Conservation (phyloP, 2,329 filamentous ascomycete species). For the Corynespora cassiicola region DNA sequence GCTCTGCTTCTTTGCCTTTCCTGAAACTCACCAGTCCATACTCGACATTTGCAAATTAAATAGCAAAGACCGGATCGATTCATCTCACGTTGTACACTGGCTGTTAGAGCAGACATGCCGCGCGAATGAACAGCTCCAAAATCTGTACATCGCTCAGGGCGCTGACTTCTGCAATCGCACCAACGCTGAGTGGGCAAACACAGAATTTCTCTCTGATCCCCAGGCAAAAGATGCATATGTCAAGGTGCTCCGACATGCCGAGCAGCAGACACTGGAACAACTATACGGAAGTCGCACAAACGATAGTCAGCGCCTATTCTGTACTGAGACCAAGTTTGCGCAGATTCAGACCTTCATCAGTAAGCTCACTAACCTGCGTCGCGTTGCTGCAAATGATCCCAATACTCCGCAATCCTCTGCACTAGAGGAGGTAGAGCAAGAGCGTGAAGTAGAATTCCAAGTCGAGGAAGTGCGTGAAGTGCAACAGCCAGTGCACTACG, state of each 20-base stretch:
- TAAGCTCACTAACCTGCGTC: constrained; percentile 47
- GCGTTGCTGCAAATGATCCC: constrained; percentile 18
- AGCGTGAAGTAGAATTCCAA: constrained; percentile 65
- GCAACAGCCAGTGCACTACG: constrained; percentile 52
- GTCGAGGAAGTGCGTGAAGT: constrained; percentile 62
- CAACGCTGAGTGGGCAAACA: constrained; percentile 53
- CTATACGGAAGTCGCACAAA: constrained; percentile 54
- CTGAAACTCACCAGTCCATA: constrained; percentile 67
- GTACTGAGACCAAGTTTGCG: constrained; percentile 36
- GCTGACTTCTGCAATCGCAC: constrained; percentile 65
- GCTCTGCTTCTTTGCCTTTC: constrained; percentile 59
- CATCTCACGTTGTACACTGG: constrained; percentile 63
- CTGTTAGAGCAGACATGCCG: constrained; percentile 67
- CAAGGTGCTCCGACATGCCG: constrained; percentile 53
- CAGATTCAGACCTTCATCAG: constrained; percentile 39
- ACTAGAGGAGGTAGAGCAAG: constrained; percentile 63
- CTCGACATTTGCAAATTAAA: constrained; percentile 52
- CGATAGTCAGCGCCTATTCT: constrained; percentile 10
- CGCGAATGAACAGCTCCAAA: constrained; percentile 62
- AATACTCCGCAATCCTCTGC: constrained; percentile 52
- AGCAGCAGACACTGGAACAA: constrained; percentile 63
- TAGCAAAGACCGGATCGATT: constrained; percentile 44
- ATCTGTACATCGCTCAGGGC: constrained; percentile 66
- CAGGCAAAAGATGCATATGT: constrained; percentile 50
- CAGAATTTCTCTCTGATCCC: constrained; percentile 45